Evolutionary conservation across 805 yeast species (phyloP).

Genomic region (Lachancea thermotolerans): DNA sequence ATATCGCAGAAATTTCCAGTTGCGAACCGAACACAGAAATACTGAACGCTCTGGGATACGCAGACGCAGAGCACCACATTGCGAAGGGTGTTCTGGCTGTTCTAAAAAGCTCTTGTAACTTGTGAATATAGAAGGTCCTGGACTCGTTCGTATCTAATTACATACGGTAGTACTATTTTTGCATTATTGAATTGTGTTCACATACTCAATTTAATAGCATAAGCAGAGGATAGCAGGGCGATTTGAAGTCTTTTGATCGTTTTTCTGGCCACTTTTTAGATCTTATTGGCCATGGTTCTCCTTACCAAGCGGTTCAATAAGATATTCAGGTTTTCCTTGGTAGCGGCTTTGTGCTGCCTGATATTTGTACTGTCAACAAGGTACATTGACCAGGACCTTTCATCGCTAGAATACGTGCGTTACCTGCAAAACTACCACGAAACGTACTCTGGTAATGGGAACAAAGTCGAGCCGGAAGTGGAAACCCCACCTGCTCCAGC

Average conservation of each 20-base stretch:
- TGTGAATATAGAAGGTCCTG: background rate
- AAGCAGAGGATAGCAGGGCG: background rate
- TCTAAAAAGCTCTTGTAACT: background rate
- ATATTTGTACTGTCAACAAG: conserved; percentile 11
- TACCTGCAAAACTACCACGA: conserved; percentile 11
- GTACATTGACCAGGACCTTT: conserved; percentile 12
- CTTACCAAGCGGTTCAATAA: conserved; percentile 17
- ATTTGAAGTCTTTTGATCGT: background rate
- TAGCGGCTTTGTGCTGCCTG: conserved; percentile 8
- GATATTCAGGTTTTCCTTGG: conserved; percentile 14
- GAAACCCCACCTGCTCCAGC: background rate
- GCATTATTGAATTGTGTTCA: too few species aligned
- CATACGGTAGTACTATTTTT: background rate
- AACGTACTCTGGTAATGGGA: background rate
- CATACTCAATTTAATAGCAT: background rate
- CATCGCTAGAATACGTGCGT: conserved; percentile 16
- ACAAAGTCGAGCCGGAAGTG: background rate
- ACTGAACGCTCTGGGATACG: background rate
- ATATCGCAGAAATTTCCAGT: background rate
- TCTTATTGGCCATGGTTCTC: conserved; percentile 8
- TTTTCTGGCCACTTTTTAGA: background rate
- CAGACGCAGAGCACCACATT: background rate
- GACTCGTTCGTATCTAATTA: background rate
- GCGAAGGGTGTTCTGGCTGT: background rate
- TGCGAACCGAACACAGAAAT: background rate